A percentile compares a stretch with the other conserved stretches of the same genome.
Conservation (phyloP, 768 basidiomycete species). For the Boletus tomentosulus region DNA sequence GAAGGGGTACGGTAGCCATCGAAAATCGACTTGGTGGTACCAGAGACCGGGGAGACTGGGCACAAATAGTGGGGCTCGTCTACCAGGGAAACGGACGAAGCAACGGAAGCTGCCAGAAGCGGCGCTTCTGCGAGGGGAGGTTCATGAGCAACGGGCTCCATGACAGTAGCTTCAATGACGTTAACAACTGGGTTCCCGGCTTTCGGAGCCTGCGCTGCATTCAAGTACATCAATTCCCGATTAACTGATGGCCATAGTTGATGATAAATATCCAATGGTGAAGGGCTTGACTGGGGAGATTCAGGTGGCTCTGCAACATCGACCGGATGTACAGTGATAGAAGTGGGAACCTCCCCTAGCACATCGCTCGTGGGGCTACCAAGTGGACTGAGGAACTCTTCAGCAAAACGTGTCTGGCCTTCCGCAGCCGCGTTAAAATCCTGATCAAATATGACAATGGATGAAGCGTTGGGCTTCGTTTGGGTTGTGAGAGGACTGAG, state of each 20-base stretch:
- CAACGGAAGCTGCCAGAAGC: slow-evolving; percentile 24
- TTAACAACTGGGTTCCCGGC: neutral
- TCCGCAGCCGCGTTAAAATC: neutral
- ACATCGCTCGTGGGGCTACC: slow-evolving; percentile 16
- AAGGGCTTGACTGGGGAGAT: slow-evolving; percentile 8
- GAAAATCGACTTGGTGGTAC: slow-evolving; percentile 26
- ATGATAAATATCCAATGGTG: slow-evolving; percentile 18
- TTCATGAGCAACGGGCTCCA: slow-evolving; percentile 9
- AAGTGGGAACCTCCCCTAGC: neutral
- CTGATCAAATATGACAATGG: neutral
- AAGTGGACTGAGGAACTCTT: slow-evolving; percentile 25
- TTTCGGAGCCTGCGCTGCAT: slow-evolving; percentile 10
- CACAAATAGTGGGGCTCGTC: neutral
- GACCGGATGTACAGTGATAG: slow-evolving; percentile 3
- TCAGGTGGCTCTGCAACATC: slow-evolving; percentile 3
- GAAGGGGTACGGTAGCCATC: slow-evolving; percentile 27
- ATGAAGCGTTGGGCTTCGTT: neutral
- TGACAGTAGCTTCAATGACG: neutral
- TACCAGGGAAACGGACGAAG: slow-evolving; percentile 6
- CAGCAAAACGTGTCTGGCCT: slow-evolving; percentile 2
- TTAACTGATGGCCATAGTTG: slow-evolving; percentile 35
- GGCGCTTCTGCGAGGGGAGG: slow-evolving; percentile 32
- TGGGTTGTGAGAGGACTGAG: neutral
- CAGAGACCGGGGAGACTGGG: slow-evolving; percentile 3
- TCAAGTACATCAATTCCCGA: slow-evolving; percentile 36